Conservation (phyloP, 106 monocot species). For the Dactylorhiza incarnata region DNA sequence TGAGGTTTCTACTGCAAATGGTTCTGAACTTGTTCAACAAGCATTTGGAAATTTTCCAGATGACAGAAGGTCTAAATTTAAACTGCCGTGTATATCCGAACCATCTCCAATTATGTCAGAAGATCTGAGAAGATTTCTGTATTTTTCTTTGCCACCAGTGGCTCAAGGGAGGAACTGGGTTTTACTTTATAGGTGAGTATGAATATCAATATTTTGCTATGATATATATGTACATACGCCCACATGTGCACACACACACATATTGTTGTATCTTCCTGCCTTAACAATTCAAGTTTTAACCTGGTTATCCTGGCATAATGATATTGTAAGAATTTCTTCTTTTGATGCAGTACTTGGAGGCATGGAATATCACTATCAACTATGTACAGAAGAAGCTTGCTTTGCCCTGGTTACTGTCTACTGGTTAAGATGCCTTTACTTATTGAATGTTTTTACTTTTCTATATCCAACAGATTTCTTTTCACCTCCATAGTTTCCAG, state of each 20-base stretch:
- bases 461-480: background rate
- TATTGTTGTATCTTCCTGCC: background rate
- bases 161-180: conserved; percentile 85
- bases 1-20: conserved; percentile 19
- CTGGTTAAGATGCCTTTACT: conserved; percentile 40
- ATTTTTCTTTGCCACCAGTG: conserved; percentile 62
- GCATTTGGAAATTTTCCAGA: conserved; percentile 21
- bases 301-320: conserved; percentile 2
- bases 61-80: conserved; percentile 15
- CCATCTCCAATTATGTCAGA: conserved; percentile 83
- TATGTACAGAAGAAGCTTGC: conserved; percentile 80
- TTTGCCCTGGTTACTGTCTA: conserved; percentile 85
- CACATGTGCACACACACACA: no score
- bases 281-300: background rate
- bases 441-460: background rate
- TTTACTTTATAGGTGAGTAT: conserved; percentile 75
- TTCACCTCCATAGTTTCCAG: background rate
- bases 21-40: conserved; percentile 21
- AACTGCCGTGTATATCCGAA: conserved; percentile 75
- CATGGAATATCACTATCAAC: conserved; percentile 97
- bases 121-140: conserved; percentile 47
- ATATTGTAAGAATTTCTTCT: background rate
- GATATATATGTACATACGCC: background rate
- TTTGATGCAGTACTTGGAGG: conserved; percentile 78
- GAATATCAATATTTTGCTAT: conserved; percentile 3